phyloP scores from a whole-genome alignment of 805 yeast genomes.

The Pichia ethanolica region DNA sequence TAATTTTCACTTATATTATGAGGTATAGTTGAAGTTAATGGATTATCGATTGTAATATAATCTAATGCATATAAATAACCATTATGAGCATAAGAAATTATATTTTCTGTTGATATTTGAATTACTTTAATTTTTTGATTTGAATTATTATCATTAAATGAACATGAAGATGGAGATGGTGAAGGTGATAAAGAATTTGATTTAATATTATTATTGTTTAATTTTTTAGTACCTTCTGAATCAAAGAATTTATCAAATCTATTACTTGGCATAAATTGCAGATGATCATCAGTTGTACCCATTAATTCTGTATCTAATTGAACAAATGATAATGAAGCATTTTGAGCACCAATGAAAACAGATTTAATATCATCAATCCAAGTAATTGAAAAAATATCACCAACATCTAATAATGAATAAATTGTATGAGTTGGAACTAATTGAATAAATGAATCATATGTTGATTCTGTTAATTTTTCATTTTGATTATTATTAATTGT shows the following conservation, averaged over 20 bases:
- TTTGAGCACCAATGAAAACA: conserved; percentile 83
- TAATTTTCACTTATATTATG: conserved; percentile 21
- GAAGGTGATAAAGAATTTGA: neutral
- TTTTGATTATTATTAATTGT: neutral
- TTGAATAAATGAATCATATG: neutral
- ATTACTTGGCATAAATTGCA: conserved; percentile 47
- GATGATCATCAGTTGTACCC: conserved; percentile 18
- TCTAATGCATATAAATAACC: conserved; percentile 79
- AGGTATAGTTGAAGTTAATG: conserved; percentile 15
- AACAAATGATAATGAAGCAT: conserved; percentile 79
- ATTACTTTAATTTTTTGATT: conserved; percentile 33
- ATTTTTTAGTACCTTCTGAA: conserved; percentile 50
- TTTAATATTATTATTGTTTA: conserved; percentile 10
- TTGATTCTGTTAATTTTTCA: neutral
- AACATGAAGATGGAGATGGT: neutral
- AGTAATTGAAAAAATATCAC: conserved; percentile 81
- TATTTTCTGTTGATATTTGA: conserved; percentile 62
- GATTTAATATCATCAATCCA: conserved; percentile 56
- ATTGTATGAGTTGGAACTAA: conserved; percentile 56
- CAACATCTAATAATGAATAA: conserved; percentile 81
- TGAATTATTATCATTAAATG: conserved; percentile 4
- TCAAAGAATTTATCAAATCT: conserved; percentile 84
- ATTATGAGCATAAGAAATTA: conserved; percentile 78
- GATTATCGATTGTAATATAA: conserved; percentile 20
- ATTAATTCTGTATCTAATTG: conserved; percentile 26